These are phyloP conservation scores for Bruguiera parviflora DNA, from an alignment of 345 rosid species.

Conservation along the genomic window DNA sequence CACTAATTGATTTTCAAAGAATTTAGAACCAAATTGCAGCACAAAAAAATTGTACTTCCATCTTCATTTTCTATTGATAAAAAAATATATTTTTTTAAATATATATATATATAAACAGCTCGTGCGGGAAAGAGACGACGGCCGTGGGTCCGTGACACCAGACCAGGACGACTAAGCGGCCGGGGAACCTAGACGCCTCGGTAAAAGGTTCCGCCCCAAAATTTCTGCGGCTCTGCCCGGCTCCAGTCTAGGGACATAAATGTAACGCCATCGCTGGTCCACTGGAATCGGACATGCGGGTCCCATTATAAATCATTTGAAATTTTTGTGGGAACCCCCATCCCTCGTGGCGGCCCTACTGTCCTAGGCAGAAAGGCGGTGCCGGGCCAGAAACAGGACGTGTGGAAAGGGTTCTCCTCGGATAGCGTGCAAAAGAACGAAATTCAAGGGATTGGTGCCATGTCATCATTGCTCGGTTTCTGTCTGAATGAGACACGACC, in stretches of 20 bases:
- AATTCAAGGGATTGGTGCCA: background rate
- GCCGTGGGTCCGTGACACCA: conserved; percentile 22
- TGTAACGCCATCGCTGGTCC: background rate
- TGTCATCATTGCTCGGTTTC: background rate
- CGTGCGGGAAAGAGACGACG: conserved; percentile 23
- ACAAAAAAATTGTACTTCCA: too few species aligned
- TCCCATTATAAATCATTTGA: background rate
- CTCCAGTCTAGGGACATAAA: too few species aligned
- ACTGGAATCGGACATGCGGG: background rate
- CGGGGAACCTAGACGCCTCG: conserved; percentile 31
- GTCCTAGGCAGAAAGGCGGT: background rate
- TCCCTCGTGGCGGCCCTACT: background rate
- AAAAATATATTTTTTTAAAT: too few species aligned
- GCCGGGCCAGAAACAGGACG: conserved; percentile 27
- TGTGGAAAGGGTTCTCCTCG: conserved; percentile 24
- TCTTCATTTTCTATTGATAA: too few species aligned
- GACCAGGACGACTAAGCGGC: conserved; percentile 32
- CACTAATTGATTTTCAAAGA: too few species aligned
- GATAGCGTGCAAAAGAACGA: background rate
- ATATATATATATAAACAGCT: background rate
- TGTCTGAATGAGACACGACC: background rate
- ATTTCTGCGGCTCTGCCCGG: too few species aligned
- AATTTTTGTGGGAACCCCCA: background rate
- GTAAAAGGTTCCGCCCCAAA: background rate
- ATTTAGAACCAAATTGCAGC: too few species aligned